Percentiles rank a stretch among this genome's conserved stretches.
phyloP scores from a whole-genome alignment of 768 basidiomycete species.

The Lactarius indigo region DNA sequence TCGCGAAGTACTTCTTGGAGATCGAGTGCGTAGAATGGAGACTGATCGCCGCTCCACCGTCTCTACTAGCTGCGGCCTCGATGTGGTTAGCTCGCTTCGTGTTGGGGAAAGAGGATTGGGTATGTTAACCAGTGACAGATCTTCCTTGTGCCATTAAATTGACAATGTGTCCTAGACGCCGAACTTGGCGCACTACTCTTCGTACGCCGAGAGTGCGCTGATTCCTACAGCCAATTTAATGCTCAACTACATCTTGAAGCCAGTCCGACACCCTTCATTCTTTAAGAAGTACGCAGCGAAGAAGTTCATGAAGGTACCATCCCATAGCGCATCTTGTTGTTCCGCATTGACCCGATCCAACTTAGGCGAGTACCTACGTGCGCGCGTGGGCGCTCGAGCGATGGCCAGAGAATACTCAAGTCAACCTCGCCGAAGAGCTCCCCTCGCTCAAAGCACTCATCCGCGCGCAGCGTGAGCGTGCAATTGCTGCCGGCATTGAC shows the following conservation, averaged over 20 bases:
- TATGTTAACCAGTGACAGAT: constrained; percentile 37
- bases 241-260: constrained; percentile 80
- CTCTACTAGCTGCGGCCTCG: constrained; percentile 75
- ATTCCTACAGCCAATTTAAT: constrained; percentile 81
- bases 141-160: constrained; percentile 4
- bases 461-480: constrained; percentile 34
- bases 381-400: constrained; percentile 79
- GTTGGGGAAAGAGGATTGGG: constrained; percentile 84
- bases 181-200: constrained; percentile 84
- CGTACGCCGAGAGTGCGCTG: constrained; percentile 75
- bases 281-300: constrained; percentile 87
- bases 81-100: constrained; percentile 83
- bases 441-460: constrained; percentile 56
- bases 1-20: constrained; percentile 90
- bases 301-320: constrained; percentile 73
- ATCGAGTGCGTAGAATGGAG: constrained; percentile 78
- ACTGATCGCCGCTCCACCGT: constrained; percentile 72
- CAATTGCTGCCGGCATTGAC: constrained; percentile 26
- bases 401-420: constrained; percentile 62
- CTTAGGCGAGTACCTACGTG: constrained; percentile 76
- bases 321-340: neutral
- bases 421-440: constrained; percentile 58
- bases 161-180: constrained; percentile 52
- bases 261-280: constrained; percentile 70
- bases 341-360: neutral